These are phyloP conservation scores for Rhynchospora tenuis DNA, from an alignment of 176 grass and related monocot genomes.

Conservation along the genomic window DNA sequence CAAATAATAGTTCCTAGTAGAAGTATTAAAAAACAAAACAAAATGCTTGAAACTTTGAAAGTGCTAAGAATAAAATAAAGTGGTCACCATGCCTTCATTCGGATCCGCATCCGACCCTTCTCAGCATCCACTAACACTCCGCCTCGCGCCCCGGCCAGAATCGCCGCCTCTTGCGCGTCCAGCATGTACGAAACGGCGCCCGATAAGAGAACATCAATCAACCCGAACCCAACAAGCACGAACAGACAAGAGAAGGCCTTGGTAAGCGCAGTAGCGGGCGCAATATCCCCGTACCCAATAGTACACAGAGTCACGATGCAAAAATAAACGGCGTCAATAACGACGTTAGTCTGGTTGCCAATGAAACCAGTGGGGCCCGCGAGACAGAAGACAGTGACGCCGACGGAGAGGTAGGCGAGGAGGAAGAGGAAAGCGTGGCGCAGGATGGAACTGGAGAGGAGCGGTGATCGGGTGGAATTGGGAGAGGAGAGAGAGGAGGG, in stretches of 20 bases:
- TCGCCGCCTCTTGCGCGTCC: constrained; percentile 52
- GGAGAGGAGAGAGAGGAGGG: background rate
- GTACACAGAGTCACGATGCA: constrained; percentile 58
- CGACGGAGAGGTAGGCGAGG: constrained; percentile 40
- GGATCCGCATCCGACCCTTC: constrained; percentile 38
- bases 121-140: constrained; percentile 13
- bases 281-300: constrained; percentile 55
- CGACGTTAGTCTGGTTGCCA: constrained; percentile 28
- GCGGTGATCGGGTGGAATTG: background rate
- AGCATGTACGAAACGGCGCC: constrained; percentile 58
- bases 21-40: background rate
- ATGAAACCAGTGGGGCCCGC: constrained; percentile 36
- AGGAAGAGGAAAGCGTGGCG: constrained; percentile 37
- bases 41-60: background rate
- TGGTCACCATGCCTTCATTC: constrained; percentile 31
- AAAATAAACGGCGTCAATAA: constrained; percentile 53
- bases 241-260: constrained; percentile 53
- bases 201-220: constrained; percentile 42
- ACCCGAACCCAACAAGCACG: constrained; percentile 40
- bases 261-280: constrained; percentile 26
- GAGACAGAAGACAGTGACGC: constrained; percentile 39
- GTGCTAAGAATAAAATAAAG: background rate
- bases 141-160: constrained; percentile 18
- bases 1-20: background rate
- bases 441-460: constrained; percentile 28